Evolutionary conservation across 2,329 filamentous ascomycete species (phyloP), one percentile per base, ranked within the genome.

Genomic region (Reticulascus tulasneorum): DNA sequence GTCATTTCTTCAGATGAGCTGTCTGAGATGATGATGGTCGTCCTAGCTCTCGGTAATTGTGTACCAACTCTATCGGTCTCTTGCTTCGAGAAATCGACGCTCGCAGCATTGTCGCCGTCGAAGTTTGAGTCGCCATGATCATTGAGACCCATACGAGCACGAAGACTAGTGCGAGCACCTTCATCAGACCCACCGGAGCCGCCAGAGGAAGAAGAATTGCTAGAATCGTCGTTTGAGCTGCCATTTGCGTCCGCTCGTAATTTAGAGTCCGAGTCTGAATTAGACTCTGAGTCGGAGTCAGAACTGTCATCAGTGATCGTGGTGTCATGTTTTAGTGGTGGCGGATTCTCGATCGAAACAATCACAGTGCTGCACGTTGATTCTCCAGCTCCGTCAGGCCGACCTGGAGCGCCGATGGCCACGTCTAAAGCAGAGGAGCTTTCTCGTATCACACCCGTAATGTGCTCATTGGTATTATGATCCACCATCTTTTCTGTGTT

Each of bases 241-340:
- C 29, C 11, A 16, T 31, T 26, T 4, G 18, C 17, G n/a, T 25
- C 19, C 12, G 16, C 22, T 19, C 13, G 12, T 7, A 23, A 23
- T 5, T 62, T 59, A 33, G 53, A 54, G 9, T 56, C 53, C 3
- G 61, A 54, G 5, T 56, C 52, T n/a, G n/a, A n/a, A n/a, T n/a
- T n/a, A 5, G 52, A 59, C 22, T 57, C 56, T 9, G 57, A 56
- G 6, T 53, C 48, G 1, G 55, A 53, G 10, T 48, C 50, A 20
- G 32, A 43, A 12, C 10, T 29, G 17, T 17, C 31, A 19, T 34
- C 25, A 9, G 3, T 10, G 4, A 36, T 48, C 12, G 43, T 47
- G 9, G 33, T 39, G 5, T 40, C 44, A 4, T 48, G 47, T 16
- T 39, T n/a, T n/a, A n/a, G n/a, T n/a, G n/a, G n/a, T n/a, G n/a